Evolutionary conservation across 2,329 filamentous ascomycete genomes (phyloP).

Genomic region (Fusarium clavum): DNA sequence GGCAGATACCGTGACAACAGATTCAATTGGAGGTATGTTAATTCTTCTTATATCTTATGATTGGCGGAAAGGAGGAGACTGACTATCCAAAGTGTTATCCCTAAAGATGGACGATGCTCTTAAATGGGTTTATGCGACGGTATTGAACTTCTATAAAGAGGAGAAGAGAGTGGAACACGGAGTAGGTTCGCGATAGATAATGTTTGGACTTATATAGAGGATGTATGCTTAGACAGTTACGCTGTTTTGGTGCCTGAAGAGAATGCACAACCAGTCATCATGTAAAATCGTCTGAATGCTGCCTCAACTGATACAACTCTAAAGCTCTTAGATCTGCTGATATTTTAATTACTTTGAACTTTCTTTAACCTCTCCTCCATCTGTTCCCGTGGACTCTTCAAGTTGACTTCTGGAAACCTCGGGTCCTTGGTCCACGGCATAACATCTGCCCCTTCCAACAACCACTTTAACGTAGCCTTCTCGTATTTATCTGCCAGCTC

Average conservation of each 20-base stretch:
- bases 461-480: slow-evolving; percentile 53
- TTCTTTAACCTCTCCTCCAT: slow-evolving; percentile 43
- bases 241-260: no score
- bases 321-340: no score
- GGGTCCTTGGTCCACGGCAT: slow-evolving; percentile 52
- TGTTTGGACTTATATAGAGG: no score
- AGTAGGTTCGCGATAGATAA: no score
- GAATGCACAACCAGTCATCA: no score
- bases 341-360: neutral
- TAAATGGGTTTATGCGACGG: no score
- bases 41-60: no score
- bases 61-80: neutral
- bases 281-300: no score
- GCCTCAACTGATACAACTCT: no score
- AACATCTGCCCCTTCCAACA: slow-evolving; percentile 51
- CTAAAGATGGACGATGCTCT: neutral
- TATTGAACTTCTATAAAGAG: fast-evolving
- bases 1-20: neutral
- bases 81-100: neutral
- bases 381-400: slow-evolving; percentile 6
- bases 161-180: no score
- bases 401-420: slow-evolving; percentile 48
- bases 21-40: neutral
- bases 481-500: slow-evolving; percentile 39
- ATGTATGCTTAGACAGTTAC: no score